A percentile compares a stretch with the other conserved stretches of the same genome.
Evolutionary conservation across 2,329 filamentous ascomycete species (phyloP).

Genomic region (Cordyceps militaris): DNA sequence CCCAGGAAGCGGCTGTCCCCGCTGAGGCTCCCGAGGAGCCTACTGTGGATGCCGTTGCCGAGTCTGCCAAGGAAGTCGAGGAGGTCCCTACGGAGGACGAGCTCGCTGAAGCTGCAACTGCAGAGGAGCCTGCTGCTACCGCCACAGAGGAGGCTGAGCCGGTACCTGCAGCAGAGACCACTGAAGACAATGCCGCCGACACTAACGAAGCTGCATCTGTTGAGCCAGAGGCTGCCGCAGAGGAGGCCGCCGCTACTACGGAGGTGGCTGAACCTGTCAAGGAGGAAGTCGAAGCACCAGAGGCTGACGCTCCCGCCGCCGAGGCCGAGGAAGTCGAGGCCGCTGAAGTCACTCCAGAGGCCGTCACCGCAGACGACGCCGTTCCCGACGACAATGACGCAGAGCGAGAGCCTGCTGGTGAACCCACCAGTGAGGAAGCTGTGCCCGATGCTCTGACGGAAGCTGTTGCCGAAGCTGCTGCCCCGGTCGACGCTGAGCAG

Average conservation of each 20-base stretch:
- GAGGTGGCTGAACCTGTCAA: background rate
- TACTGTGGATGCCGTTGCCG: background rate
- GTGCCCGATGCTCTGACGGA: background rate
- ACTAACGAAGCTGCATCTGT: background rate
- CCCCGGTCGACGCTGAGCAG: background rate
- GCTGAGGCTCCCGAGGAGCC: no score
- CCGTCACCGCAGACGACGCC: background rate
- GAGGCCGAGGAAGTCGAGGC: conserved; percentile 4
- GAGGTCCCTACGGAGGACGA: background rate
- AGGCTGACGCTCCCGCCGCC: no score
- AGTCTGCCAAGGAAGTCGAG: background rate
- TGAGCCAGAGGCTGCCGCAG: background rate
- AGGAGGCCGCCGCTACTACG: background rate
- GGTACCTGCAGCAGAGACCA: background rate
- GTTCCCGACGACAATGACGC: background rate
- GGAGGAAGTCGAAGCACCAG: background rate
- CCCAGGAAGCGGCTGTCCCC: no score
- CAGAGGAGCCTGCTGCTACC: background rate
- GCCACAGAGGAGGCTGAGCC: background rate
- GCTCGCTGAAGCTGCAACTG: background rate
- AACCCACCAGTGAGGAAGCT: background rate
- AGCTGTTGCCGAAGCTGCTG: background rate
- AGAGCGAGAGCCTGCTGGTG: background rate
- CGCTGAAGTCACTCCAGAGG: conserved; percentile 5
- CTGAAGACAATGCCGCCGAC: background rate